Evolutionary conservation across 2,329 filamentous ascomycete genomes (phyloP).

Genomic region (Kalaharituber pfeilii): DNA sequence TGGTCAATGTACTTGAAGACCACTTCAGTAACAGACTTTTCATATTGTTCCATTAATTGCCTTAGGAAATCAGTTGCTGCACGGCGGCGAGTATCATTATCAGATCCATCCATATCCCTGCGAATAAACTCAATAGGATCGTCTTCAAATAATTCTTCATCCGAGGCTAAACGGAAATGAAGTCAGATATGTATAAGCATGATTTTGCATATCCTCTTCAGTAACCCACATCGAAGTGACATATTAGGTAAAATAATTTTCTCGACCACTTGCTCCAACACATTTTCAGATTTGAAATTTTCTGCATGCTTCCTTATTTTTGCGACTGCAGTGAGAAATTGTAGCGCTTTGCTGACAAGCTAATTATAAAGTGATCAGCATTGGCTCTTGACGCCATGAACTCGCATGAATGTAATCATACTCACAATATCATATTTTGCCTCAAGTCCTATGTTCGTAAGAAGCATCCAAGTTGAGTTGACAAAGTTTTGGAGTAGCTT

Average conservation of each 20-base stretch:
- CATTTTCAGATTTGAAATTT: constrained; percentile 66
- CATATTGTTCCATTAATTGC: constrained; percentile 76
- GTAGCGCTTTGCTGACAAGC: constrained; percentile 81
- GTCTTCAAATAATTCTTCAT: constrained; percentile 91
- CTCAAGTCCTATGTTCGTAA: constrained; percentile 70
- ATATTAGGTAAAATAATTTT: constrained; percentile 93
- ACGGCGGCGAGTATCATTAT: constrained; percentile 79
- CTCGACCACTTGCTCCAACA: constrained; percentile 74
- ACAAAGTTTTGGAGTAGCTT: constrained; percentile 68
- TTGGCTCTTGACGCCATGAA: background rate
- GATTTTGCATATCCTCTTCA: background rate
- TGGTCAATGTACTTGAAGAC: constrained; percentile 74
- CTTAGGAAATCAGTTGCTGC: constrained; percentile 90
- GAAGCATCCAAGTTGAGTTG: constrained; percentile 72
- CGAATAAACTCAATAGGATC: constrained; percentile 98
- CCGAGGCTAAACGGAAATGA: constrained; percentile 58
- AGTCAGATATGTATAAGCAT: background rate
- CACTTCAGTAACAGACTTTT: constrained; percentile 66
- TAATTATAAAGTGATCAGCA: constrained; percentile 3
- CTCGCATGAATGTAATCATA: background rate
- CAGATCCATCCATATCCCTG: constrained; percentile 84
- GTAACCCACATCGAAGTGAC: constrained; percentile 42
- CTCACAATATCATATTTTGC: constrained; percentile 67
- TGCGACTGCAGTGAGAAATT: constrained; percentile 83
- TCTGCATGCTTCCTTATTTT: constrained; percentile 59